phyloP scores from a whole-genome alignment of 371 early-diverging fungal species.

The Mortierella sp. region DNA sequence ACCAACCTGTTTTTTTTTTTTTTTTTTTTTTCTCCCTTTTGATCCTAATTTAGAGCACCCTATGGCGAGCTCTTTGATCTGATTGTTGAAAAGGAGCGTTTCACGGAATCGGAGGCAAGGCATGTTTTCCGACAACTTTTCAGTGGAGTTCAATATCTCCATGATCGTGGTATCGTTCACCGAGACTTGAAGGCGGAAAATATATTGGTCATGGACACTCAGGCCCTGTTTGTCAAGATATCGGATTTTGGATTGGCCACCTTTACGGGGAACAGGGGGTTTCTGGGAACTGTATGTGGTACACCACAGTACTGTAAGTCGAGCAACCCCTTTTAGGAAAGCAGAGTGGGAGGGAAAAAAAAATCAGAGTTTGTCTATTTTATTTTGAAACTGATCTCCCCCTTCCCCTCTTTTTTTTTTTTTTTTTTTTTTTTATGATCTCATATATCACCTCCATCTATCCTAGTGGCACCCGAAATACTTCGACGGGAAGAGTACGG shows the following conservation, averaged over 20 bases:
- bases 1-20: background rate
- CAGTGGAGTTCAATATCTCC: conserved; percentile 75
- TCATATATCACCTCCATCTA: background rate
- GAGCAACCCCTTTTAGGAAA: background rate
- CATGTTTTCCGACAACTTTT: conserved; percentile 83
- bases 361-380: background rate
- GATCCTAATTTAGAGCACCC: conserved; percentile 51
- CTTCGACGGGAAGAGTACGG: conserved; percentile 76
- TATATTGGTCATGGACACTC: conserved; percentile 72
- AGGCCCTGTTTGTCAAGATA: conserved; percentile 76
- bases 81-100: conserved; percentile 70
- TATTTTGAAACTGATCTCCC: too few species aligned
- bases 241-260: conserved; percentile 94
- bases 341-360: background rate
- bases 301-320: conserved; percentile 91
- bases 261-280: conserved; percentile 65
- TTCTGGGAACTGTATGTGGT: conserved; percentile 85
- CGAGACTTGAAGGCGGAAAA: conserved; percentile 87
- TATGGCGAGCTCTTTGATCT: conserved; percentile 93
- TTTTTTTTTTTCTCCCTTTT: background rate
- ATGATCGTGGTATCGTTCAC: conserved; percentile 74
- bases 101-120: conserved; percentile 81
- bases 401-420: too few species aligned
- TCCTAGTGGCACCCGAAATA: conserved; percentile 90
- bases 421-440: too few species aligned